Base-by-base conservation (phyloP, 371 early-diverging fungal species). In the Mucor sp. region DNA sequence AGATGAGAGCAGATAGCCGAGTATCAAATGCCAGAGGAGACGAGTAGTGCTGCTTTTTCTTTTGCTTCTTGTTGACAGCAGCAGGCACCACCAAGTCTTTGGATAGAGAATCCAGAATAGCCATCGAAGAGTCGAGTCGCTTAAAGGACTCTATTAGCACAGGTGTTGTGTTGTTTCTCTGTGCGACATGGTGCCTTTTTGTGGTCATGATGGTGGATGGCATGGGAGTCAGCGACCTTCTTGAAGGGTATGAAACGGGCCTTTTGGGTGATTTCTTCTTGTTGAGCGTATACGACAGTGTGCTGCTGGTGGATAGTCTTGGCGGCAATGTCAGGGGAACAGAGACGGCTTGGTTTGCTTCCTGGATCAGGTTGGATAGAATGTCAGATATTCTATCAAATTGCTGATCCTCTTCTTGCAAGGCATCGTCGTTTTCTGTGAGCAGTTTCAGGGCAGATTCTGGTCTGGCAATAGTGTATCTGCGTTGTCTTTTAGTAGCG, bases 301-400 rank as follows among this genome's bases (percentile, higher is more conserved):
- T 50, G 1, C 55, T 37, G 8, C 61, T 60, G 23, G n/a, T n/a
- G n/a, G n/a, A n/a, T n/a, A 60, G 53, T 19, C 64, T 69, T 53
- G 64, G 32, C 8, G 12, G 37, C 30, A 6, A 30, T 35, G 64
- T 33, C 28, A 69, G 19, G n/a, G 69, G 69, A 55, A 69, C 59
- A 53, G 60, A 50, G 23, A 71, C 69, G 56, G 74, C 74, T 55
- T 74, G 66, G 19, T 71, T 74, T 27, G 74, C 74, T 62, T 74
- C 74, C 53, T 74, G 63, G 23, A 74, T 68, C 3, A 74, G 43
- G 19, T 57, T 68, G n/a, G 68, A 71, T 32, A 74, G 44, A 33
- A 75, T 74, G 33, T 65, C 79, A 9, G 74, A 70, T 57, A 74
- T 70, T 37, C 68, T 60, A 62, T 74, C 74, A 21, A 74, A 58